These are phyloP conservation scores for Kockiozyma suomiensis DNA, from an alignment of 805 yeast genomes.

Conservation along the genomic window DNA sequence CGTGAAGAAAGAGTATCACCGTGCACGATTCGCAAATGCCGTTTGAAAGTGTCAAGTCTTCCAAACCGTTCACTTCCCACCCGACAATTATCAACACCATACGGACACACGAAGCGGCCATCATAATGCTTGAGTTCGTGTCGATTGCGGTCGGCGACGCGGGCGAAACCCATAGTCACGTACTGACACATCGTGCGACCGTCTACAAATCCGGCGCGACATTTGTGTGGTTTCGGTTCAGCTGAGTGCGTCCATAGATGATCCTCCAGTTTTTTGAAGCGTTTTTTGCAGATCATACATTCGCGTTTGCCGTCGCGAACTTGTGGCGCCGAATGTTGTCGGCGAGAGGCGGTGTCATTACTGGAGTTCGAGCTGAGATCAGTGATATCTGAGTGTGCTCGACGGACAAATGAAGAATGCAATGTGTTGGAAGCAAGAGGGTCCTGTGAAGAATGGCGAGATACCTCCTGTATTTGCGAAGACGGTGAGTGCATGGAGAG, in stretches of 20 bases:
- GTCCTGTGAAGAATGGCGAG: not conserved
- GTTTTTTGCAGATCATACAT: slow-evolving; percentile 25
- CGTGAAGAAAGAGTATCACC: not conserved
- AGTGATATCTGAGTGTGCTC: slow-evolving; percentile 16
- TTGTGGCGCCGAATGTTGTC: not conserved
- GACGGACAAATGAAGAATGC: not conserved
- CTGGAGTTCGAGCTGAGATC: slow-evolving; percentile 4
- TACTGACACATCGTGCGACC: slow-evolving; percentile 21
- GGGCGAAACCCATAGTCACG: slow-evolving; percentile 25
- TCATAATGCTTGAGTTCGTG: slow-evolving; percentile 26
- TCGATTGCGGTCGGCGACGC: slow-evolving; percentile 26
- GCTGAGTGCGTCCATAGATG: slow-evolving; percentile 28
- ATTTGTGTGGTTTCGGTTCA: slow-evolving; percentile 29
- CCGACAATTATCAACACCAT: slow-evolving; percentile 18
- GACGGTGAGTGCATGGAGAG: not conserved
- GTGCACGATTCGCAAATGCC: slow-evolving; percentile 29
- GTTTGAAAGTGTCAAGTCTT: slow-evolving; percentile 27
- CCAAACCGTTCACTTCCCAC: slow-evolving; percentile 25
- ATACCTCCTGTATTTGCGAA: not conserved
- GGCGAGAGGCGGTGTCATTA: not conserved
- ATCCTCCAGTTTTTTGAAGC: slow-evolving; percentile 28
- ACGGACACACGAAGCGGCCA: slow-evolving; percentile 28
- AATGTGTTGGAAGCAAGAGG: not conserved
- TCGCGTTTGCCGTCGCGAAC: slow-evolving; percentile 20
- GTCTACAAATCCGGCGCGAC: slow-evolving; percentile 26